Percentiles rank a stretch among this genome's conserved stretches.
phyloP scores from a whole-genome alignment of 352 stramenopile genomes.

The Pilasporangium apinafurcum region DNA sequence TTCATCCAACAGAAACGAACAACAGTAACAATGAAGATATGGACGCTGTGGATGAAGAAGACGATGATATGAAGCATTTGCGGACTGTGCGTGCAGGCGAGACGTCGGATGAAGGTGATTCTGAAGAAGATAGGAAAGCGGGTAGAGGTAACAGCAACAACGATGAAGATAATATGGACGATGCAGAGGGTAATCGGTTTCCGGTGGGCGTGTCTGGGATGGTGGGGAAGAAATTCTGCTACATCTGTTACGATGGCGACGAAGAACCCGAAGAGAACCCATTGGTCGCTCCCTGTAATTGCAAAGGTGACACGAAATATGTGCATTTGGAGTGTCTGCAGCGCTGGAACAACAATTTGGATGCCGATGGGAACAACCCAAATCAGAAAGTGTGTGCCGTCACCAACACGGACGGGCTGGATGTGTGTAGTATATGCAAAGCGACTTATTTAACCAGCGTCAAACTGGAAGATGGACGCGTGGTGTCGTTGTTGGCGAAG shows the following conservation, averaged over 20 bases:
- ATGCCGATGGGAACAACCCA: conserved; percentile 66
- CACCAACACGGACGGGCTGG: conserved; percentile 83
- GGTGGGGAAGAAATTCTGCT: conserved; percentile 74
- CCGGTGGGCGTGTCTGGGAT: conserved; percentile 37
- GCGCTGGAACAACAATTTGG: conserved; percentile 89
- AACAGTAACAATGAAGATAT: conserved; percentile 20
- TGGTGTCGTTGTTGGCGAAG: conserved; percentile 83
- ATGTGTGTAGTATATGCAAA: conserved; percentile 90
- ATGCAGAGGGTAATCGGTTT: conserved; percentile 6
- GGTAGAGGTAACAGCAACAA: conserved; percentile 8
- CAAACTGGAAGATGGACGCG: conserved; percentile 74
- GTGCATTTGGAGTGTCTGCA: conserved; percentile 90
- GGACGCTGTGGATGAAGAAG: conserved; percentile 22
- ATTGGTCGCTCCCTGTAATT: conserved; percentile 87
- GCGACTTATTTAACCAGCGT: conserved; percentile 88
- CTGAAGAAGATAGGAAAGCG: conserved; percentile 55
- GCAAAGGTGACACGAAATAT: conserved; percentile 91
- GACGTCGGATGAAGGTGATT: conserved; percentile 74
- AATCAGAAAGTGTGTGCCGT: conserved; percentile 88
- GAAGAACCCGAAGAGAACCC: conserved; percentile 82
- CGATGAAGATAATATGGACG: conserved; percentile 8
- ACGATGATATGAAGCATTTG: conserved; percentile 17
- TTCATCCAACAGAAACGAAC: conserved; percentile 45
- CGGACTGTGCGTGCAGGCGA: conserved; percentile 25
- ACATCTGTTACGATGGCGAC: conserved; percentile 92